Evolutionary conservation across 2,329 filamentous ascomycete genomes (phyloP).

Genomic region (Scedosporium apiospermum): DNA sequence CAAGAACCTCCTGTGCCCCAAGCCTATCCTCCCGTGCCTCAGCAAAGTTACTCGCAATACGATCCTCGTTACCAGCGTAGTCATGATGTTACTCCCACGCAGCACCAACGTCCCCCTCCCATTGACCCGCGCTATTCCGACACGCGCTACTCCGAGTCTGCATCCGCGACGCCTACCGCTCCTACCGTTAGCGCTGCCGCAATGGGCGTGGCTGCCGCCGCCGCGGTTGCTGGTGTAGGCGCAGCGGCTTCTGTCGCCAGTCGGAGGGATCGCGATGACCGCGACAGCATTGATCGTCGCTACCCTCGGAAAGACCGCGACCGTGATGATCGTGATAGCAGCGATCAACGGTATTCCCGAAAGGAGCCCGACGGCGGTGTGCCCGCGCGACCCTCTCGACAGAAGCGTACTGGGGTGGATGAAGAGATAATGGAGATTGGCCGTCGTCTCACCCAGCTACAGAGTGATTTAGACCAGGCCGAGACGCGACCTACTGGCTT

Average conservation of each 20-base stretch:
- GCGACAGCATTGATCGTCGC: background rate
- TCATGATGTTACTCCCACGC: background rate
- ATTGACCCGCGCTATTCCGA: background rate
- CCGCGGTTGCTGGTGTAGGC: background rate
- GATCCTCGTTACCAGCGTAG: slow-evolving; percentile 1
- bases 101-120: background rate
- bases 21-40: background rate
- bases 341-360: background rate
- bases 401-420: slow-evolving; percentile 25
- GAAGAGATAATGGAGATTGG: slow-evolving; percentile 49
- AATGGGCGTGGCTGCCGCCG: background rate
- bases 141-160: background rate
- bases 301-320: background rate
- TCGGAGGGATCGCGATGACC: background rate
- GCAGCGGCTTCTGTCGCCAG: background rate
- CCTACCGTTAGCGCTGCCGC: slow-evolving; percentile 7
- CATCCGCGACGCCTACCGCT: slow-evolving; percentile 3
- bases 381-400: background rate
- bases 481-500: slow-evolving; percentile 26
- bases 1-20: background rate
- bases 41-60: background rate
- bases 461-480: slow-evolving; percentile 16
- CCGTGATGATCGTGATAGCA: background rate
- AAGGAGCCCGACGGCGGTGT: background rate
- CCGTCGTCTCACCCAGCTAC: slow-evolving; percentile 40